phyloP scores from a whole-genome alignment of 1,284 basidiomycete genomes.

The Trichosporon inkin region DNA sequence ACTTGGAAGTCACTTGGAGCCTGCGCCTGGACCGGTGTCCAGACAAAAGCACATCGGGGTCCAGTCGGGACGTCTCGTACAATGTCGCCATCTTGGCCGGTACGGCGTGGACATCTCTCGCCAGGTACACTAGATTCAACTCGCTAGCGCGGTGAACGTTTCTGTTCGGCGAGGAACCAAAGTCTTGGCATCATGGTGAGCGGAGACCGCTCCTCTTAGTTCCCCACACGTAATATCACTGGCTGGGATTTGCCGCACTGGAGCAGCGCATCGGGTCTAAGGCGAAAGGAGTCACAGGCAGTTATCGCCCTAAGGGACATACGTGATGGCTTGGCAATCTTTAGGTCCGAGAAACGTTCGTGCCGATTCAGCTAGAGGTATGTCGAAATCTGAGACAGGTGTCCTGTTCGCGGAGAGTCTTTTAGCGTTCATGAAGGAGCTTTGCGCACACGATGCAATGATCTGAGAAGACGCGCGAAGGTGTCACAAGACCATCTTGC shows the following conservation, averaged over 20 bases:
- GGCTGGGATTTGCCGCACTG: background rate
- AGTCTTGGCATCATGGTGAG: background rate
- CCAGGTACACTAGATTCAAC: constrained; percentile 3
- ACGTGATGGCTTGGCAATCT: background rate
- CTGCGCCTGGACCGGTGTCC: background rate
- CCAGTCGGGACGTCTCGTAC: background rate
- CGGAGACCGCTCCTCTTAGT: background rate
- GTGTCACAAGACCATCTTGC: background rate
- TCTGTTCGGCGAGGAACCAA: background rate
- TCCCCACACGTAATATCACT: background rate
- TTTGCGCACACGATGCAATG: no score
- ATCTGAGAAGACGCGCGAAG: background rate
- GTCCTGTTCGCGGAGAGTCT: background rate
- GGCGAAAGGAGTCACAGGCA: background rate
- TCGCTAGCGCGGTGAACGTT: constrained; percentile 6
- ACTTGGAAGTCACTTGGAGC: background rate
- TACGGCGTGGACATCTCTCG: background rate
- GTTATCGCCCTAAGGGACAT: background rate
- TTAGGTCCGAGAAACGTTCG: constrained; percentile 5
- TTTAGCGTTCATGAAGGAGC: background rate
- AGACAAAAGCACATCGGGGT: background rate
- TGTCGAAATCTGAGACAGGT: background rate
- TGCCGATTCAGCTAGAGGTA: background rate
- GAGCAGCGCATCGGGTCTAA: background rate
- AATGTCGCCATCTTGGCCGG: background rate